Evolutionary conservation across 2,329 filamentous ascomycete genomes (phyloP).

Genomic region (Colletotrichum plurivorum): DNA sequence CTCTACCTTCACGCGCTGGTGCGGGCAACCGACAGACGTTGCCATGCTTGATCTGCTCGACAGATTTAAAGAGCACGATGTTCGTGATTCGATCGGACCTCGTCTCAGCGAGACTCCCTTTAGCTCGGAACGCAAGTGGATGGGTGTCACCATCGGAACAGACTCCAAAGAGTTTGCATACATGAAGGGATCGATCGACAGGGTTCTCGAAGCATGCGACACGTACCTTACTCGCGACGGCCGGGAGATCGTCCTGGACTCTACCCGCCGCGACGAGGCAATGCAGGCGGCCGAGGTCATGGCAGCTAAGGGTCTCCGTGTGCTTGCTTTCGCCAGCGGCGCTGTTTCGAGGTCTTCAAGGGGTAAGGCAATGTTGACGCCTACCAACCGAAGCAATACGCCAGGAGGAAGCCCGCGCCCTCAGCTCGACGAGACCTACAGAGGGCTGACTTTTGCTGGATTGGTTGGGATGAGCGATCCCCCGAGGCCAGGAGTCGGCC

Average conservation of each 20-base stretch:
- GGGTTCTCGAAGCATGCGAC: slow-evolving; percentile 87
- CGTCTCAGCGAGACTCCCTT: slow-evolving; percentile 92
- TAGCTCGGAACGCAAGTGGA: slow-evolving; percentile 98
- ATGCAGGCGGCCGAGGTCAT: slow-evolving; percentile 85
- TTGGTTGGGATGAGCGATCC: slow-evolving; percentile 98
- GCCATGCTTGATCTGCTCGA: slow-evolving; percentile 96
- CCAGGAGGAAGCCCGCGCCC: slow-evolving; percentile 56
- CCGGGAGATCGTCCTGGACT: slow-evolving; percentile 87
- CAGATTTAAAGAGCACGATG: slow-evolving; percentile 90
- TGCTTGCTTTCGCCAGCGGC: slow-evolving; percentile 94
- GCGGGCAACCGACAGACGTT: slow-evolving; percentile 96
- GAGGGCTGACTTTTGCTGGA: slow-evolving; percentile 88
- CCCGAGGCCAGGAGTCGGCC: slow-evolving; percentile 89
- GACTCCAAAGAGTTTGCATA: slow-evolving; percentile 85
- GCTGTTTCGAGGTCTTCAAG: slow-evolving; percentile 66
- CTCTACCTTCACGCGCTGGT: slow-evolving; percentile 85
- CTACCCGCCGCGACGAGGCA: slow-evolving; percentile 80
- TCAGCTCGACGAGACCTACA: slow-evolving; percentile 76
- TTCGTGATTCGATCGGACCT: slow-evolving; percentile 86
- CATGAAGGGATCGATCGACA: slow-evolving; percentile 95
- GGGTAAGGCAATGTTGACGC: slow-evolving; percentile 53
- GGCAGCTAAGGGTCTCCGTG: slow-evolving; percentile 89
- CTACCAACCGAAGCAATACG: slow-evolving; percentile 65
- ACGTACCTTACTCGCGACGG: slow-evolving; percentile 91
- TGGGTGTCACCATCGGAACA: slow-evolving; percentile 89